These are phyloP conservation scores for Ampelocalamus luodianensis DNA, from an alignment of 176 grass and related monocot genomes.

Conservation along the genomic window DNA sequence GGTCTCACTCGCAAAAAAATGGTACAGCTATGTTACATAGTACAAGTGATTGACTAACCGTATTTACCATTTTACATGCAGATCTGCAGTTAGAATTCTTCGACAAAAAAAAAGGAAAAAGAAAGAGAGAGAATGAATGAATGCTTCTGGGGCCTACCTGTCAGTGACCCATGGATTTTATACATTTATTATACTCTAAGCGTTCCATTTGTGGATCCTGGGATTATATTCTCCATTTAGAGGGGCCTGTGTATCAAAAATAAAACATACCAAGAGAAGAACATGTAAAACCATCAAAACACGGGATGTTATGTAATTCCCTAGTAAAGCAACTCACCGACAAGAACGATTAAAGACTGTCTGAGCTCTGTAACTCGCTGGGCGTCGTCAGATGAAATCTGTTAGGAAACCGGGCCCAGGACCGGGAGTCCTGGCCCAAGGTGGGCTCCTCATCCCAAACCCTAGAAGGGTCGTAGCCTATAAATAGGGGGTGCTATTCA, in stretches of 20 bases:
- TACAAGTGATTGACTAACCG: neutral
- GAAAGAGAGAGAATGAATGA: neutral
- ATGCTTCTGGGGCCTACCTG: neutral
- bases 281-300: neutral
- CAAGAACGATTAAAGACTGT: neutral
- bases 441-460: too few species aligned
- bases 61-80: neutral
- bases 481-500: too few species aligned
- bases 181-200: neutral
- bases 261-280: too few species aligned
- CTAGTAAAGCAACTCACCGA: neutral
- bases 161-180: neutral
- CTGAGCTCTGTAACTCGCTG: neutral
- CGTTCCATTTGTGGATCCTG: neutral
- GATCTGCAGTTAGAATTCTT: neutral
- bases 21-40: neutral
- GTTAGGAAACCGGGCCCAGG: too few species aligned
- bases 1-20: neutral
- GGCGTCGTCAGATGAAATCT: conserved; percentile 29
- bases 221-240: neutral
- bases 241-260: neutral
- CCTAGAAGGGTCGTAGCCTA: too few species aligned
- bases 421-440: too few species aligned
- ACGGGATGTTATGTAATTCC: neutral
- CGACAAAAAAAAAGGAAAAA: too few species aligned